Percentiles rank a stretch among this genome's conserved stretches.
These are phyloP conservation scores for Logfia minima DNA, from an alignment of 129 eudicot genomes.

Conservation along the genomic window DNA sequence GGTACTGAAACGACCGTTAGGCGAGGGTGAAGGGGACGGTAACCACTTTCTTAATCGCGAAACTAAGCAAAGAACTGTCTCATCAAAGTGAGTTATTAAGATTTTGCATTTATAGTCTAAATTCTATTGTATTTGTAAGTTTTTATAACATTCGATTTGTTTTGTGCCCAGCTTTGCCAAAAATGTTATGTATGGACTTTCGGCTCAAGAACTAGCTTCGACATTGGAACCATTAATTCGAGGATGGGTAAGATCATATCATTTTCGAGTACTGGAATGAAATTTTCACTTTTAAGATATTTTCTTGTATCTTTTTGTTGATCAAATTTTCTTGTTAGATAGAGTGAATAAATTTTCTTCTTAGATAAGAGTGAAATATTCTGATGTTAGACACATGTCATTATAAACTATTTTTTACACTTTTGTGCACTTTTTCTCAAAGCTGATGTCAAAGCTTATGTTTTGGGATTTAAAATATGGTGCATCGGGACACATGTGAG, in stretches of 20 bases:
- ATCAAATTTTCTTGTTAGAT: not conserved
- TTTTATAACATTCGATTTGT: slow-evolving; percentile 8
- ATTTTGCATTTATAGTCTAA: not conserved
- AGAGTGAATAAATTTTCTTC: not conserved
- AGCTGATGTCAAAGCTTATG: no score
- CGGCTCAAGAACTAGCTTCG: slow-evolving; percentile 45
- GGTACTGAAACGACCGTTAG: slow-evolving; percentile 60
- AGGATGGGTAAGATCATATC: slow-evolving; percentile 45
- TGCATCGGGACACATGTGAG: not conserved
- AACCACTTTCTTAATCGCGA: slow-evolving; percentile 37
- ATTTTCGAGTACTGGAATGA: not conserved
- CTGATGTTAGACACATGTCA: no score
- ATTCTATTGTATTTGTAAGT: not conserved
- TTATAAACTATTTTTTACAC: no score
- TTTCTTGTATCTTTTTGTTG: not conserved
- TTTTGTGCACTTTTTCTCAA: no score
- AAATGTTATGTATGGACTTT: slow-evolving; percentile 37
- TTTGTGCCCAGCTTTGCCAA: slow-evolving; percentile 37
- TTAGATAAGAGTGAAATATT: not conserved
- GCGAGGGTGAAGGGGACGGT: slow-evolving; percentile 45
- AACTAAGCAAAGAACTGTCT: slow-evolving; percentile 36
- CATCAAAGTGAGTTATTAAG: slow-evolving; percentile 41
- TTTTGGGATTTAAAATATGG: no score
- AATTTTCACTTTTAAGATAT: not conserved
- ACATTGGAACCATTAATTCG: slow-evolving; percentile 67